Evolutionary conservation across 768 basidiomycete genomes (phyloP).

Genomic region (Russula earlei): DNA sequence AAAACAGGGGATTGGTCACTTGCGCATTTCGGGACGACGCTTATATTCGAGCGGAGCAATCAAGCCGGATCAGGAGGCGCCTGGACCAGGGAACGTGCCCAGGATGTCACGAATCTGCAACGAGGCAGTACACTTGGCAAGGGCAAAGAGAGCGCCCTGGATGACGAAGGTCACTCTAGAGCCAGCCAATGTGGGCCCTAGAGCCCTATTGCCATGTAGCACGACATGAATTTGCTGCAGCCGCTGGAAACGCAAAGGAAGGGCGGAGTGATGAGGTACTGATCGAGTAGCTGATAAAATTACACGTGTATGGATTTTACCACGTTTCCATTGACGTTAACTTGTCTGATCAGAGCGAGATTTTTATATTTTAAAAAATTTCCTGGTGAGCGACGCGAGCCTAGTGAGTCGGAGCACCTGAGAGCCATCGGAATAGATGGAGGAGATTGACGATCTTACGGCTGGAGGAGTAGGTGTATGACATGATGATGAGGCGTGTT

Average conservation of each 20-base stretch:
- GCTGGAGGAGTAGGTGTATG: not conserved
- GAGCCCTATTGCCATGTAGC: not conserved
- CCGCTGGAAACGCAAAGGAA: not conserved
- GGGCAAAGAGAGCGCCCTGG: not conserved
- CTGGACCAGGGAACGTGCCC: constrained; percentile 1
- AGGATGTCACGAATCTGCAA: not conserved
- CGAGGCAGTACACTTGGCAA: constrained; percentile 4
- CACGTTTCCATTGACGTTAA: constrained; percentile 10
- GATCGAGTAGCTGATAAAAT: constrained; percentile 5
- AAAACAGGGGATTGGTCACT: not conserved
- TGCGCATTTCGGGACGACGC: not conserved
- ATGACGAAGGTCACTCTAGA: not conserved
- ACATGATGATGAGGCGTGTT: constrained; percentile 12
- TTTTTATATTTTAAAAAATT: not conserved
- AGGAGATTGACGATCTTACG: not conserved
- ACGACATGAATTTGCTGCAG: not conserved
- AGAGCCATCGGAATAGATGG: no score
- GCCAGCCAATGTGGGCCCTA: not conserved
- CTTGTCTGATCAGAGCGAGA: not conserved
- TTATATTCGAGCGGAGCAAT: not conserved
- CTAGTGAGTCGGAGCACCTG: not conserved
- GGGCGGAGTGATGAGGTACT: constrained; percentile 5
- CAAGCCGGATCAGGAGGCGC: constrained; percentile 5
- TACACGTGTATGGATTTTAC: constrained; percentile 7
- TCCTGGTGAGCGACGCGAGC: not conserved